phyloP scores from a whole-genome alignment of 2,329 filamentous ascomycete species.

The Paraphoma chrysanthemicola region DNA sequence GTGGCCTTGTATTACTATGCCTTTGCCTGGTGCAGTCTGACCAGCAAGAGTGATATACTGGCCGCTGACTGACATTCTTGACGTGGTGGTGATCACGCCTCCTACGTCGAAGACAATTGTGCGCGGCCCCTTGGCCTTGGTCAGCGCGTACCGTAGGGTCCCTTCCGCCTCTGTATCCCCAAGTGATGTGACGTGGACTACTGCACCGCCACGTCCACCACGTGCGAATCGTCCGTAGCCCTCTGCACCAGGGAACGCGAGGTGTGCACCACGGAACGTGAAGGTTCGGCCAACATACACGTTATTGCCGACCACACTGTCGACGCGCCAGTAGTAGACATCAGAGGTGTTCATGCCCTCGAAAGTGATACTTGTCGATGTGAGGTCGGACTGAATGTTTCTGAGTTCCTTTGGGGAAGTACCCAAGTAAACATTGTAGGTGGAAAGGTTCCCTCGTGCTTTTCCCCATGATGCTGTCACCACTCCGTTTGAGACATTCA shows the following conservation, averaged over 20 bases:
- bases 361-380: background rate
- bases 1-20: conserved; percentile 34
- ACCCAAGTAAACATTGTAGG: conserved; percentile 37
- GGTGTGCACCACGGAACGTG: conserved; percentile 40
- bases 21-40: conserved; percentile 26
- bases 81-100: conserved; percentile 24
- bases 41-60: conserved; percentile 26
- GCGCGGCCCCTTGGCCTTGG: conserved; percentile 24
- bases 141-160: conserved; percentile 47
- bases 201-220: conserved; percentile 46
- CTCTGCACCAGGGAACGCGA: conserved; percentile 50
- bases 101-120: conserved; percentile 24
- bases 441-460: conserved; percentile 9
- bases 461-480: conserved; percentile 31
- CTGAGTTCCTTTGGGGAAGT: conserved; percentile 26
- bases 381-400: background rate
- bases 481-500: conserved; percentile 24
- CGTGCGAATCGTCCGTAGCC: conserved; percentile 45
- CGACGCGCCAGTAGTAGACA: conserved; percentile 17
- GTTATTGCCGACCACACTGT: conserved; percentile 24
- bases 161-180: conserved; percentile 39
- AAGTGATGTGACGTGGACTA: conserved; percentile 49
- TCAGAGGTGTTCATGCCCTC: background rate
- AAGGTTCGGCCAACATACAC: conserved; percentile 34
- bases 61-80: conserved; percentile 18